Conservation (phyloP, 2,329 filamentous ascomycete species). For the Aspergillus sp. region DNA sequence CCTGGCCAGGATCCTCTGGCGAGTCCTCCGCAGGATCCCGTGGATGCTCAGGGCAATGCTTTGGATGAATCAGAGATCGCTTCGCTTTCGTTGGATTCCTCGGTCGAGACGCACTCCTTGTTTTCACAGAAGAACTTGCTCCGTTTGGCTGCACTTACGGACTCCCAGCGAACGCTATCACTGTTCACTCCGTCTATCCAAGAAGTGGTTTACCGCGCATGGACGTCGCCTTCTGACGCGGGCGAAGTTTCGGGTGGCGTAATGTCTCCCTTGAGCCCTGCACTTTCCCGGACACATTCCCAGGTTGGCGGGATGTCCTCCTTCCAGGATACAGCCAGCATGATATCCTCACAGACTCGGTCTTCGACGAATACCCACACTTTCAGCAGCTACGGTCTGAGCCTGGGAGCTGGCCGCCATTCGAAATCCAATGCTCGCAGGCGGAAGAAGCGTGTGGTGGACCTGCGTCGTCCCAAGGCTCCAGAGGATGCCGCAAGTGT, state of each 20-base stretch:
- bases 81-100: conserved; percentile 74
- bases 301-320: conserved; percentile 68
- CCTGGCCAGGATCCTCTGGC: conserved; percentile 75
- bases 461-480: conserved; percentile 45
- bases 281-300: conserved; percentile 65
- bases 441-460: conserved; percentile 53
- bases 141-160: conserved; percentile 76
- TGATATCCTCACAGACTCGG: conserved; percentile 66
- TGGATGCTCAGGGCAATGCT: conserved; percentile 76
- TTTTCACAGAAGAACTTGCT: conserved; percentile 95
- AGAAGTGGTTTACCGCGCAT: conserved; percentile 88
- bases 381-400: conserved; percentile 44
- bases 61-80: conserved; percentile 75
- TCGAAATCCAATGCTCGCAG: conserved; percentile 47
- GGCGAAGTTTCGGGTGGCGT: conserved; percentile 55
- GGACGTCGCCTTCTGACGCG: conserved; percentile 76
- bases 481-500: conserved; percentile 44
- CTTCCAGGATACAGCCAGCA: conserved; percentile 70
- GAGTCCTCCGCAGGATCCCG: conserved; percentile 76
- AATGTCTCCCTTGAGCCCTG: conserved; percentile 47
- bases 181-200: conserved; percentile 88
- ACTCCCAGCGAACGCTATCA: conserved; percentile 87
- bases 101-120: conserved; percentile 78
- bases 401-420: conserved; percentile 44
- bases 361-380: conserved; percentile 37